These are phyloP conservation scores for Astrephomene gubernaculifera DNA, from an alignment of 139 green algal genomes.

Conservation along the genomic window DNA sequence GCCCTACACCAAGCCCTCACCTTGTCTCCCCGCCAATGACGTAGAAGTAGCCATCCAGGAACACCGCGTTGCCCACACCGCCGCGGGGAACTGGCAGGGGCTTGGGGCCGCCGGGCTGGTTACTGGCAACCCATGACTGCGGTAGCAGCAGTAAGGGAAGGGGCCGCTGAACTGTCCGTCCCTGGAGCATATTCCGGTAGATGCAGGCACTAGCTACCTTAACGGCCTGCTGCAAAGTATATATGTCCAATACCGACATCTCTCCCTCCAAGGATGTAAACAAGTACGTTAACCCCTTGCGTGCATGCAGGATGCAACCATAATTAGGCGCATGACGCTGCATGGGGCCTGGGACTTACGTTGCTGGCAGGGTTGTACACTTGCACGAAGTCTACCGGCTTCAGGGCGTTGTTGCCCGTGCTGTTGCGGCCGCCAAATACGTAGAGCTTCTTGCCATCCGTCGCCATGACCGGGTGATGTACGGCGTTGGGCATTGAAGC, in stretches of 20 bases:
- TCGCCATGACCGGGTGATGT: not conserved
- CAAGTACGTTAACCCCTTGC: too few relatives aligned
- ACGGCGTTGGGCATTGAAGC: not conserved
- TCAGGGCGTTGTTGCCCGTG: not conserved
- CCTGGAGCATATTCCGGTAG: too few relatives aligned
- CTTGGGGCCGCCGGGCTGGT: not conserved
- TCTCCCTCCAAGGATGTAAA: not conserved
- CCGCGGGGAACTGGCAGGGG: not conserved
- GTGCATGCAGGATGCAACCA: too few relatives aligned
- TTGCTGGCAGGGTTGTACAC: not conserved
- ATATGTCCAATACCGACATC: not conserved
- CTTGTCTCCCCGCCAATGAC: constrained; percentile 6
- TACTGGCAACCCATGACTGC: not conserved
- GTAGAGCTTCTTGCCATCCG: not conserved
- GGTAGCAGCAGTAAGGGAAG: not conserved
- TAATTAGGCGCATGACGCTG: too few relatives aligned
- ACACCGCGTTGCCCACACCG: not conserved
- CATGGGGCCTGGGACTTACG: too few relatives aligned
- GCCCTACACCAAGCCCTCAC: too few relatives aligned
- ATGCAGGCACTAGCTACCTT: not conserved
- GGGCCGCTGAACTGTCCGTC: too few relatives aligned
- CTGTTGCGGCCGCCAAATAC: constrained; percentile 17
- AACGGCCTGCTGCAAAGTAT: not conserved
- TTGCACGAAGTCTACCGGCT: not conserved
- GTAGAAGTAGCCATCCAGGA: not conserved